Conservation (phyloP, 2,329 filamentous ascomycete genomes). For the Beauveria asiatica region DNA sequence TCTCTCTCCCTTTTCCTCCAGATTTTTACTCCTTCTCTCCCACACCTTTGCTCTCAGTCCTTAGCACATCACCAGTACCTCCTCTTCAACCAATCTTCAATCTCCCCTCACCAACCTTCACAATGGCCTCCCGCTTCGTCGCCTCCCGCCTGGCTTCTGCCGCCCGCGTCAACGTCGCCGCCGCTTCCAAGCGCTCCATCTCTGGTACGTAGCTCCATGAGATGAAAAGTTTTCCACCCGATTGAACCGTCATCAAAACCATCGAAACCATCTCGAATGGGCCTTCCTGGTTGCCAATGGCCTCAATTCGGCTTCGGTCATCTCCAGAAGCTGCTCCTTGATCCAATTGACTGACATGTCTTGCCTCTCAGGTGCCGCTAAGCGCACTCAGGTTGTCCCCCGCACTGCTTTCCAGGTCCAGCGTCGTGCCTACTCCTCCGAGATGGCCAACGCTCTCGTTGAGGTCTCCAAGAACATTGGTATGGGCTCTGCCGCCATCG, state of each 20-base stretch:
- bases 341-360: slow-evolving; percentile 24
- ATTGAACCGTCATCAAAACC: neutral
- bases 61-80: slow-evolving; percentile 13
- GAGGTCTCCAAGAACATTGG: slow-evolving; percentile 86
- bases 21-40: slow-evolving; percentile 22
- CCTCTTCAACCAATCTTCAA: slow-evolving; percentile 26
- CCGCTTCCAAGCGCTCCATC: slow-evolving; percentile 67
- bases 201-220: slow-evolving; percentile 47
- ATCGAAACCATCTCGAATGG: slow-evolving; percentile 7
- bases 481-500: slow-evolving; percentile 84
- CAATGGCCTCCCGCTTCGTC: slow-evolving; percentile 75
- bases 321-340: neutral
- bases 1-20: slow-evolving; percentile 21
- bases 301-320: neutral
- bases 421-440: slow-evolving; percentile 74
- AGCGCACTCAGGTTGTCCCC: slow-evolving; percentile 62
- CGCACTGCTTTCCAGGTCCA: slow-evolving; percentile 56
- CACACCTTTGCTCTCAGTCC: slow-evolving; percentile 17
- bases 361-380: slow-evolving; percentile 42
- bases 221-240: slow-evolving; percentile 21
- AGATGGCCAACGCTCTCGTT: slow-evolving; percentile 82
- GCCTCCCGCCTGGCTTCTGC: slow-evolving; percentile 69
- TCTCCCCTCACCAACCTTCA: slow-evolving; percentile 46
- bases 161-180: slow-evolving; percentile 69
- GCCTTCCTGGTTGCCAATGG: slow-evolving; percentile 11